Evolutionary conservation across 1,284 basidiomycete species (phyloP), one percentile per base, ranked within the genome.

Genomic region (Anthracocystis walkeri): DNA sequence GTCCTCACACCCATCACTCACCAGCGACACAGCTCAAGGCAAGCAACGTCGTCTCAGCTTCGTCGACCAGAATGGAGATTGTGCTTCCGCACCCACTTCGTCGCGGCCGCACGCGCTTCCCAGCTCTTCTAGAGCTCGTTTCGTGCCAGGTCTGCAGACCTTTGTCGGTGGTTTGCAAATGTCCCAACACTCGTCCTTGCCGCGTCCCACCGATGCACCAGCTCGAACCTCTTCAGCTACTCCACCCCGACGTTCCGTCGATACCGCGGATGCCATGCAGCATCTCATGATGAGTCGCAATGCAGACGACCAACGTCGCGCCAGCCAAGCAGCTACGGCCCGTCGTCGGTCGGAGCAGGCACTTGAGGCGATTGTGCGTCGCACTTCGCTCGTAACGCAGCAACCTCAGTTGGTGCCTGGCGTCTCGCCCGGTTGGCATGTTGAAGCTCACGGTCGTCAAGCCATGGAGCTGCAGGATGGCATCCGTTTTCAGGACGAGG

Each of bases 371-470:
- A 40, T 55, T 18, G 38, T 21, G 16, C 45, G 55, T 27, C 58
- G 58, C 27, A 31, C 54, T 14, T 62, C 55, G 25, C 55, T 58
- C 4, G 31, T 56, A 0, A 44, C 27, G 7, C 50, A 44, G 14
- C 58, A 74, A 20, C 5, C 62, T 1, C 68, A 67, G 20, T 50
- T 69, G 3, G 65, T 76, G 12, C 69, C 74, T 20, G 73, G 76
- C 10, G 76, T 78, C 1, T 75, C 73, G n/a, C 77, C 77, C 4
- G 77, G 77, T 62, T 78, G 77, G 77, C 77, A 78, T 21, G 74
- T 78, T 11, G 75, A 69, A 42, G 69, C 74, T 16, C 60, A 65
- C 18, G 74, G 74, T 58, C 50, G 52, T n/a, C 74, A 73, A 38
- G 74, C 74, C 48, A 76, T 76, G 74, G 68, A 72, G 44, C 49